Conservation (phyloP, 169 alveolate genomes). For the Eimeria praecox region DNA sequence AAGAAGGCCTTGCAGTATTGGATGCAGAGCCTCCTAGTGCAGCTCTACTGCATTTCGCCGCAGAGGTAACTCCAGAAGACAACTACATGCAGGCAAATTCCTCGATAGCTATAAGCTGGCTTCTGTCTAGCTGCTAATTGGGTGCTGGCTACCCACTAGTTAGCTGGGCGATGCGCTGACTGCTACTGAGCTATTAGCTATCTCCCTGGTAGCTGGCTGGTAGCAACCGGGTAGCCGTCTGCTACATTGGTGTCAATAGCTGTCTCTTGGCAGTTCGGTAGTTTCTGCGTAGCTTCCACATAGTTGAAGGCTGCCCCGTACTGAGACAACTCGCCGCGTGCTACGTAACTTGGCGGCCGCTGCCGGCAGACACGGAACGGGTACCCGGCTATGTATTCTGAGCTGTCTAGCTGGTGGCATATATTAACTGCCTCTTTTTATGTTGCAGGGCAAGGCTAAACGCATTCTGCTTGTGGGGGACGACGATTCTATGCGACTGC, state of each 20-base stretch:
- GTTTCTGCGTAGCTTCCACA: not conserved
- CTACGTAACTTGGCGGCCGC: not conserved
- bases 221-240: not conserved
- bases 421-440: not conserved
- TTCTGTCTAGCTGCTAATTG: not conserved
- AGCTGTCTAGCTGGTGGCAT: conserved; percentile 5
- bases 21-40: conserved; percentile 60
- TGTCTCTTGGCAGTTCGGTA: not conserved
- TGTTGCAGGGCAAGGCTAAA: conserved; percentile 62
- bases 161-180: not conserved
- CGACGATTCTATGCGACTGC: not conserved
- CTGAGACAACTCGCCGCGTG: not conserved
- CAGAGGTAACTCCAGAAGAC: conserved; percentile 21
- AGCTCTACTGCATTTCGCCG: conserved; percentile 53
- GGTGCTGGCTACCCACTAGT: not conserved
- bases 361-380: not conserved
- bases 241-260: not conserved
- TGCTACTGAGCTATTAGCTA: not conserved
- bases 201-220: conserved; percentile 3
- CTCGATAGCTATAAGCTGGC: not conserved
- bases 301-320: not conserved
- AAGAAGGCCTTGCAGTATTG: conserved; percentile 2
- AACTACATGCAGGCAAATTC: not conserved
- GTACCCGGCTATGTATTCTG: not conserved
- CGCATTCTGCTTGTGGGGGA: conserved; percentile 39